These are phyloP conservation scores for Magnolia sinica DNA, from an alignment of 164 flowering plant genomes.

Conservation along the genomic window DNA sequence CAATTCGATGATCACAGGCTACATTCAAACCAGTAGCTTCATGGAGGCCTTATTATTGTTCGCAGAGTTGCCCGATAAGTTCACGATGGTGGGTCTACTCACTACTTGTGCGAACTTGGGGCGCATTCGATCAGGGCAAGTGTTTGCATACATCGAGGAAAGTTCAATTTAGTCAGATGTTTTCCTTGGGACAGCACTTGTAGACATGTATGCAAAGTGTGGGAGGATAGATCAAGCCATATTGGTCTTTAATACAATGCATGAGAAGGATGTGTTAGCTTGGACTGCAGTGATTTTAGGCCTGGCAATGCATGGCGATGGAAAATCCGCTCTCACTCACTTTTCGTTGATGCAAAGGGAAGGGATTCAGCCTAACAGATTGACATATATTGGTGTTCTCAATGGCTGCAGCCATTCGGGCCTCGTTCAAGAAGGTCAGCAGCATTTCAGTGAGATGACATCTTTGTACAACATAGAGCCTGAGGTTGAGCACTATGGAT, in stretches of 20 bases:
- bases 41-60: constrained; percentile 28
- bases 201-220: constrained; percentile 91
- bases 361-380: constrained; percentile 2
- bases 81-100: constrained; percentile 31
- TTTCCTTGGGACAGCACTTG: constrained; percentile 33
- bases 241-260: constrained; percentile 3
- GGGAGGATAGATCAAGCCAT: constrained; percentile 31
- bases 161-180: constrained; percentile 23
- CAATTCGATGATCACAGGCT: constrained; percentile 34
- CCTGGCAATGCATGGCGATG: constrained; percentile 10
- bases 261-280: constrained; percentile 12
- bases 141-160: constrained; percentile 26
- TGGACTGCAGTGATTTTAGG: constrained; percentile 10
- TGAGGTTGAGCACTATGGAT: constrained; percentile 9
- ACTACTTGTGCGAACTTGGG: constrained; percentile 38
- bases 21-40: constrained; percentile 20
- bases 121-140: constrained; percentile 36
- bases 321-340: constrained; percentile 6
- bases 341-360: constrained; percentile 7
- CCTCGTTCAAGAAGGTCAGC: constrained; percentile 7
- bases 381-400: constrained; percentile 6
- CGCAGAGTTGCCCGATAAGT: constrained; percentile 18
- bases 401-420: constrained; percentile 13
- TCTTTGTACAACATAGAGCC: constrained; percentile 7
- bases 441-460: constrained; percentile 14